Conservation (phyloP, 2,329 filamentous ascomycete genomes). For the Botrytis squamosa region DNA sequence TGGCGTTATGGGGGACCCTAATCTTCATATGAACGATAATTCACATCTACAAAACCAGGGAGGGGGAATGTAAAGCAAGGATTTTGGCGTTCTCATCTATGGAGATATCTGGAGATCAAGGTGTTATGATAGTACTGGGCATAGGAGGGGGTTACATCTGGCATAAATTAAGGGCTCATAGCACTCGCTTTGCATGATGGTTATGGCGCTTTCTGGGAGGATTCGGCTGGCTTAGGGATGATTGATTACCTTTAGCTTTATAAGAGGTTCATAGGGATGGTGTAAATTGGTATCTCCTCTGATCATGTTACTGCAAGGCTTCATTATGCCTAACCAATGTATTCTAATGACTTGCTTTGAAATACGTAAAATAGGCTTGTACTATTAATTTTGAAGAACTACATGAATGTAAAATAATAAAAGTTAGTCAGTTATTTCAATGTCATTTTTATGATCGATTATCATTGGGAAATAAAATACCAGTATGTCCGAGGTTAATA, state of each 20-base stretch:
- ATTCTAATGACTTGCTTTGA: slow-evolving; percentile 2
- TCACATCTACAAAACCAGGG: slow-evolving; percentile 33
- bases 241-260: not conserved
- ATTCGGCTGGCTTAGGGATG: slow-evolving; percentile 1
- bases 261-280: not conserved
- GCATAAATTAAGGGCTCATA: not conserved
- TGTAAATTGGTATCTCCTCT: slow-evolving; percentile 13
- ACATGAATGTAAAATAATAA: not conserved
- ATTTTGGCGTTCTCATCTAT: slow-evolving; percentile 3
- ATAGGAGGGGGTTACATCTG: slow-evolving; percentile 3
- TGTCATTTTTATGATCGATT: not conserved
- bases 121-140: slow-evolving; percentile 1
- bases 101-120: not conserved
- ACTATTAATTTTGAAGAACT: not conserved
- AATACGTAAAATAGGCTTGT: not conserved
- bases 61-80: slow-evolving; percentile 17
- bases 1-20: slow-evolving; percentile 42
- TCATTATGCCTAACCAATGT: slow-evolving; percentile 4
- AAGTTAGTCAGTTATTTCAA: not conserved
- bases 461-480: not conserved
- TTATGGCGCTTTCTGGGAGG: not conserved
- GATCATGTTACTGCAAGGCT: slow-evolving; percentile 2
- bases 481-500: not conserved
- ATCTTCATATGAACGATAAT: slow-evolving; percentile 30
- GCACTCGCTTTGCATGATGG: slow-evolving; percentile 13